Base-by-base conservation (phyloP, 139 green algal genomes). In the Chlorella sp. region DNA sequence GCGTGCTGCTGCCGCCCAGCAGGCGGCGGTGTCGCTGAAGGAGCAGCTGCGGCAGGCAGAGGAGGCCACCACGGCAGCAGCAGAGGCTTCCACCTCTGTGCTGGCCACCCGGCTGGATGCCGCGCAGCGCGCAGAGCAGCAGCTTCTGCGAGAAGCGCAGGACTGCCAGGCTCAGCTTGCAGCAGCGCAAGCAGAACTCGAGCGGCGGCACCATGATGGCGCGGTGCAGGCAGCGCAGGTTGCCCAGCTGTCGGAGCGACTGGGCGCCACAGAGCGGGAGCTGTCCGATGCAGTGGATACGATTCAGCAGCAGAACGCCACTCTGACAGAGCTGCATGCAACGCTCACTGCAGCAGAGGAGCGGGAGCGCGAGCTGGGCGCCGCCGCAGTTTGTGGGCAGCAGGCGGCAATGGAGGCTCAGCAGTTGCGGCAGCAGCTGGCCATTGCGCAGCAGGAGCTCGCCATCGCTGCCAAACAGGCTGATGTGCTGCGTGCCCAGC, bases 231-330 rank as follows among this genome's bases (percentile, higher is more conserved):
- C 38, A 17, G 72, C 60, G 0, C 27, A 71, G 36, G 23, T 42
- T 3, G 33, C 27, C 2, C 45, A 71, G 60, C 42, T 68, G 35
- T 46, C 53, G 23, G 45, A 78, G 60, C 60, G 72, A 12, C 61
- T 78, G 60, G 45, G 35, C 1, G 38, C 43, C 27, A 42, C n/a
- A 23, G 72, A 78, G 60, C 5, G 11, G 46, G 60, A 78, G 60
- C 72, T 60, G 23, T 8, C 14, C 23, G 72, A 78, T 23, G 72
- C 72, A 3, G 14, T 78, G 8, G 45, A 68, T 11, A 45, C 72
- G 5, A 23, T 78, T 25, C 51, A 64, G 46, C 58, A 78, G 72
- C 72, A 78, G 61, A 78, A 45, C 36, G 31, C 33, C 3, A 61
- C 72, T 1, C 11, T 78, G 38, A 36, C 53, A 31, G 72, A 25